These are phyloP conservation scores for Colletotrichum costaricense DNA, from an alignment of 2,329 filamentous ascomycete species.

Conservation along the genomic window DNA sequence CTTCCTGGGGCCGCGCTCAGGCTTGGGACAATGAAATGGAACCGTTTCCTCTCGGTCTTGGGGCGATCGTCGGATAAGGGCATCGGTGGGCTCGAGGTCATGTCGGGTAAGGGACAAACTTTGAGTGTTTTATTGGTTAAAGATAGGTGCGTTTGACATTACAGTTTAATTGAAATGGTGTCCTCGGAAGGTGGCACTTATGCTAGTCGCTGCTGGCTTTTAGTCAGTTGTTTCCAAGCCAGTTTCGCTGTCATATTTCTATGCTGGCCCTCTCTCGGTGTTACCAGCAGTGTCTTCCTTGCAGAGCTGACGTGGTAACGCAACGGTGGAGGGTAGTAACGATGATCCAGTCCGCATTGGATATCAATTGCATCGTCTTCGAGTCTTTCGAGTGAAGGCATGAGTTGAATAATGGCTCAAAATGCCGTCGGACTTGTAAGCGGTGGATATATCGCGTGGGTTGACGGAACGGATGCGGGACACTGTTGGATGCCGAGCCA, in stretches of 20 bases:
- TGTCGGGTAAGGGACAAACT: constrained; percentile 24
- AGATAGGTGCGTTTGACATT: background rate
- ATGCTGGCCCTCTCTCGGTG: background rate
- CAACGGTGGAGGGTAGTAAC: background rate
- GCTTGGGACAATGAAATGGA: background rate
- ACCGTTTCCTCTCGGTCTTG: background rate
- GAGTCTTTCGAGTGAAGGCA: background rate
- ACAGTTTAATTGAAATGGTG: background rate
- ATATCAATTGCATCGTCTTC: background rate
- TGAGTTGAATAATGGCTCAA: background rate
- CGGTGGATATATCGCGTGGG: background rate
- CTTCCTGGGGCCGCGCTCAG: background rate
- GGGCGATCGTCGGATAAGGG: constrained; percentile 21
- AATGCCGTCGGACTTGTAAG: background rate
- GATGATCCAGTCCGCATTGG: background rate
- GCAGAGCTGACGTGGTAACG: background rate
- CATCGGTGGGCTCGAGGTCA: background rate
- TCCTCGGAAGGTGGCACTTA: background rate
- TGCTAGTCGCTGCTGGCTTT: background rate
- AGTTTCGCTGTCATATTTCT: background rate
- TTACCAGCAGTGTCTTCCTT: background rate
- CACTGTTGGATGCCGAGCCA: background rate
- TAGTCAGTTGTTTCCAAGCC: background rate
- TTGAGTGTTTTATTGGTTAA: background rate
- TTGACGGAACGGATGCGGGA: background rate